These are phyloP conservation scores for Lipomyces orientalis DNA, from an alignment of 805 yeast genomes.

Conservation along the genomic window DNA sequence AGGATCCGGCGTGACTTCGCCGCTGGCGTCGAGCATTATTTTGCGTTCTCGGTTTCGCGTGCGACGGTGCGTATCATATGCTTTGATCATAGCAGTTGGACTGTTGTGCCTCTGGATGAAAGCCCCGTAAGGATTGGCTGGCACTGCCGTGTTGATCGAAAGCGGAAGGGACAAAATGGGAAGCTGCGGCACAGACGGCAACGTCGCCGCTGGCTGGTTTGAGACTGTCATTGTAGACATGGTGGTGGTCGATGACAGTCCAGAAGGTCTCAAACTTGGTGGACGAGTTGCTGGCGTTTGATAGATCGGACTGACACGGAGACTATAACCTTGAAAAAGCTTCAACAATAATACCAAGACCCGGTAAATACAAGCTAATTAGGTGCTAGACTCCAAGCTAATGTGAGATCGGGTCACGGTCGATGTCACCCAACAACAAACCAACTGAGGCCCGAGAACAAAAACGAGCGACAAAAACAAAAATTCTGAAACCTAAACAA, in stretches of 20 bases:
- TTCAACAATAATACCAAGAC: too few species aligned
- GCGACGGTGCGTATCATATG: conserved; percentile 32
- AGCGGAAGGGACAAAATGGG: background rate
- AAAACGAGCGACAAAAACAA: too few species aligned
- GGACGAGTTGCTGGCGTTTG: too few species aligned
- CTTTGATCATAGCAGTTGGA: conserved; percentile 21
- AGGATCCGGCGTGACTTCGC: conserved; percentile 28
- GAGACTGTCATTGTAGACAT: conserved; percentile 7
- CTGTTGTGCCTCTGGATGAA: conserved; percentile 21
- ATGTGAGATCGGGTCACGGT: too few species aligned
- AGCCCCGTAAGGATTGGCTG: conserved; percentile 14
- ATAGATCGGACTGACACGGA: too few species aligned
- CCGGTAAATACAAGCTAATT: too few species aligned
- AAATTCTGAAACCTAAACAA: too few species aligned
- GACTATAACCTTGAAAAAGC: too few species aligned
- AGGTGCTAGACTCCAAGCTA: too few species aligned
- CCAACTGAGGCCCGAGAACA: too few species aligned
- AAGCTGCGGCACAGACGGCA: conserved; percentile 3
- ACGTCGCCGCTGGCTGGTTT: background rate
- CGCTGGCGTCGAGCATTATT: conserved; percentile 10
- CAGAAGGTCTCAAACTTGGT: too few species aligned
- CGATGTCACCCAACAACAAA: too few species aligned
- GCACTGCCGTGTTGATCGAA: background rate
- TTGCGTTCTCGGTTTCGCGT: conserved; percentile 24
- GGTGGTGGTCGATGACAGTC: background rate